Base-by-base conservation (phyloP, 164 flowering plant species). In the Umbilicus rupestris region DNA sequence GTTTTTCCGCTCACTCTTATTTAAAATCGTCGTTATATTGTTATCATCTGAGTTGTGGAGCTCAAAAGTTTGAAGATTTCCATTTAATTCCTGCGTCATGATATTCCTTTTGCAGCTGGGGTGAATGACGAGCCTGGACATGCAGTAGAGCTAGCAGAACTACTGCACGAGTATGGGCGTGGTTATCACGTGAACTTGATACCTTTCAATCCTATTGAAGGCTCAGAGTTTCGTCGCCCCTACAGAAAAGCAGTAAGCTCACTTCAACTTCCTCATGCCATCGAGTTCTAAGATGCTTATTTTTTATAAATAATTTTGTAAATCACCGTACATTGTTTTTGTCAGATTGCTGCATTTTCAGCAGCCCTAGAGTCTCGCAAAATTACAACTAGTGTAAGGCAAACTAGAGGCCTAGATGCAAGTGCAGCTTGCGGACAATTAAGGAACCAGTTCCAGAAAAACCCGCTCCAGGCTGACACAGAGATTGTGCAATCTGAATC, bases 351-450 rank as follows among this genome's bases (percentile, higher is more conserved):
- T 55, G 96, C 92, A 73, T 94, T 94, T 81, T 79, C 85, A 42
- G 76, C 79, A 70, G 86, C 93, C 39, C 72, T 94, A 17, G 97
- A 94, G 68, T 81, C 96, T n/a, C 83, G 79, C 58, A 89, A 84
- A 74, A 70, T 94, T 68, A 89, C 99, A 14, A 83, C 74, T 16
- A 92, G 96, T 55, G 65, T 85, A 50, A 87, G 99, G 12, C 95
- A 88, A 73, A 92, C 99, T 39, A 85, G 99, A 30, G 97, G 97
- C 29, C 82, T 89, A 33, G 99, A 94, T 77, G 99, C 96, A 29
- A 86, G 85, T 80, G 97, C 99, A 26, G 97, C 99, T 62, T 94
- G 99, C 75, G 99, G 99, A 46, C 99, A 94, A 79, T 85, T 94
- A 28, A 81, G 96, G 69, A 94, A 94, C 66, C 76, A 91, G 68